These are phyloP conservation scores for Microbotryum lychnidis-dioicae DNA, from an alignment of 1,284 basidiomycete species.

Conservation along the genomic window DNA sequence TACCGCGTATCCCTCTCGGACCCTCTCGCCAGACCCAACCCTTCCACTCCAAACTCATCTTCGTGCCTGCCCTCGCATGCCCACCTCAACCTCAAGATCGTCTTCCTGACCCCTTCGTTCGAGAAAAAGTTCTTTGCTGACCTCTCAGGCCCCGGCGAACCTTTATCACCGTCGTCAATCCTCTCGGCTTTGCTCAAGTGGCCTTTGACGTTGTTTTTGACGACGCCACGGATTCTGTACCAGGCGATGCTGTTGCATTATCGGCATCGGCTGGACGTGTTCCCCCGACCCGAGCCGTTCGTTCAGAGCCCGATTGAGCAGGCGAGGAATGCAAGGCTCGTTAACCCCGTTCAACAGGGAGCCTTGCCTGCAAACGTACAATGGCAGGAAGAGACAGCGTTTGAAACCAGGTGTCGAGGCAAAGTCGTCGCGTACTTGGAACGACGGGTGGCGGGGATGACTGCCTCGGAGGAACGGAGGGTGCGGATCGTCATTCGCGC, in stretches of 20 bases:
- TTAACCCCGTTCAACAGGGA: constrained; percentile 24
- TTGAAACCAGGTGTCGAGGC: constrained; percentile 45
- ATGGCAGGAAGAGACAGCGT: constrained; percentile 45
- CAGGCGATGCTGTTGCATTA: constrained; percentile 64
- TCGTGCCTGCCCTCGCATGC: constrained; percentile 5
- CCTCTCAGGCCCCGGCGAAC: constrained; percentile 40
- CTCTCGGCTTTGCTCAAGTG: constrained; percentile 45
- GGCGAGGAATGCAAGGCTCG: constrained; percentile 22
- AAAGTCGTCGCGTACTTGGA: constrained; percentile 42
- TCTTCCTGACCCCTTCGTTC: constrained; percentile 36
- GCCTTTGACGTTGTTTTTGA: constrained; percentile 55
- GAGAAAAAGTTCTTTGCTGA: constrained; percentile 48
- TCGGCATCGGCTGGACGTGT: constrained; percentile 53
- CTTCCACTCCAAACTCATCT: not conserved
- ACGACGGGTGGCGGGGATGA: constrained; percentile 39
- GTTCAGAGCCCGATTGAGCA: constrained; percentile 37
- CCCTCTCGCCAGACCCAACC: constrained; percentile 38
- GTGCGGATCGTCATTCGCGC: constrained; percentile 44
- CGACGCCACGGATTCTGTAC: constrained; percentile 56
- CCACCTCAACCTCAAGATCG: constrained; percentile 35
- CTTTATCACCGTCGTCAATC: constrained; percentile 46
- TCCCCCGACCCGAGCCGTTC: constrained; percentile 56
- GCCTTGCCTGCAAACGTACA: constrained; percentile 44
- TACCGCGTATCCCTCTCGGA: constrained; percentile 51
- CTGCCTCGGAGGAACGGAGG: not conserved